Evolutionary conservation across 331 rosid genomes (phyloP).

Genomic region (Spiraea crenata): DNA sequence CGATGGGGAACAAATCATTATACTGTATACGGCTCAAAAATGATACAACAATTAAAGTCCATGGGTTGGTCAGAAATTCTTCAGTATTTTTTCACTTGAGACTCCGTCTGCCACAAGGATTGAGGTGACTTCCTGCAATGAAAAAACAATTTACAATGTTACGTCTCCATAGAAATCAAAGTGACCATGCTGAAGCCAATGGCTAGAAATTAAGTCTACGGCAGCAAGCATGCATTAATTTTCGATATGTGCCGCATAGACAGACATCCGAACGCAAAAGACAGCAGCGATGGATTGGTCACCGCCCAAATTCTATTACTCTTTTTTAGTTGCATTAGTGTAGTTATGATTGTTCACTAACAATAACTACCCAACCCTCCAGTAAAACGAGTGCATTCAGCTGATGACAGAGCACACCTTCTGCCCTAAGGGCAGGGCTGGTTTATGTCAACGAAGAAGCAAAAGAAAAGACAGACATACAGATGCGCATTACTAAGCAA

Average conservation of each 20-base stretch:
- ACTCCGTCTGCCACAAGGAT: constrained; percentile 79
- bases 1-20: constrained; percentile 34
- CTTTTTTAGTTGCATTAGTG: not conserved
- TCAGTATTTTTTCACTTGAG: constrained; percentile 68
- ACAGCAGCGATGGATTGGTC: too few relatives aligned
- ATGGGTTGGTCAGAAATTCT: constrained; percentile 56
- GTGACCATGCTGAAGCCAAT: not conserved
- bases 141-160: not conserved
- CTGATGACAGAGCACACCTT: not conserved
- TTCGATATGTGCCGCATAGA: not conserved
- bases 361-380: not conserved
- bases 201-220: not conserved
- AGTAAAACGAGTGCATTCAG: not conserved
- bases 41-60: constrained; percentile 47
- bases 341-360: too few relatives aligned
- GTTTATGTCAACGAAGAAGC: not conserved
- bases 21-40: constrained; percentile 9
- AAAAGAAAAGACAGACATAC: not conserved
- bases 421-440: not conserved
- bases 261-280: not conserved
- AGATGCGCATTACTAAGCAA: not conserved
- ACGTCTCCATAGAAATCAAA: not conserved
- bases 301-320: not conserved
- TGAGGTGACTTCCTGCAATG: constrained; percentile 76
- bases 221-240: not conserved